Percentiles rank a stretch among this genome's conserved stretches.
phyloP scores from a whole-genome alignment of 2,329 filamentous ascomycete genomes.

The Alternaria metachromatica region DNA sequence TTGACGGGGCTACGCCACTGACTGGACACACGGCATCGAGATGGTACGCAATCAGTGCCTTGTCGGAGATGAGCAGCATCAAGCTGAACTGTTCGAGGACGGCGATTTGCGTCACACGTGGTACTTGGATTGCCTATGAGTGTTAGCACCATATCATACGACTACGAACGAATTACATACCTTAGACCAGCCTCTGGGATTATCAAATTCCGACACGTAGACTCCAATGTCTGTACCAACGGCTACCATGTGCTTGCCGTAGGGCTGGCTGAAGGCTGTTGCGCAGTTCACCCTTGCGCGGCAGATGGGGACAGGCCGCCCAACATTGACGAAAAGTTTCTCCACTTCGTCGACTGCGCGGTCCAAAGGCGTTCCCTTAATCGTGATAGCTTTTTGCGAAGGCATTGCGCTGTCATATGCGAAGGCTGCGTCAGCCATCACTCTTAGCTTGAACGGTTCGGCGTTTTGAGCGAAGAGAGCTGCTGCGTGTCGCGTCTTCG shows the following conservation, averaged over 20 bases:
- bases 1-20: constrained; percentile 63
- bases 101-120: constrained; percentile 86
- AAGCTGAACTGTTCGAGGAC: constrained; percentile 96
- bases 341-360: constrained; percentile 90
- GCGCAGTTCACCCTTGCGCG: constrained; percentile 90
- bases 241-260: constrained; percentile 85
- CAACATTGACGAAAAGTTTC: constrained; percentile 68
- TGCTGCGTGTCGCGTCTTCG: constrained; percentile 91
- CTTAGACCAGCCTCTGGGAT: constrained; percentile 89
- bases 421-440: constrained; percentile 92
- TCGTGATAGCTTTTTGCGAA: constrained; percentile 70
- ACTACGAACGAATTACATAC: constrained; percentile 59
- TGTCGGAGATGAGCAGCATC: constrained; percentile 89
- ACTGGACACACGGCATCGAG: constrained; percentile 78
- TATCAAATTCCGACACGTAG: constrained; percentile 84
- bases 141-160: constrained; percentile 32
- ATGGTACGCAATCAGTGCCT: constrained; percentile 89
- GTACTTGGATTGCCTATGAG: constrained; percentile 73
- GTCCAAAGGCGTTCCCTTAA: constrained; percentile 90
- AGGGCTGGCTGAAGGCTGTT: constrained; percentile 81
- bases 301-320: constrained; percentile 79
- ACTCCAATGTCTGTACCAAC: constrained; percentile 96
- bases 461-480: constrained; percentile 91
- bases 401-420: constrained; percentile 71
- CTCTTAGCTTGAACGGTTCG: constrained; percentile 89